Evolutionary conservation across 1,284 basidiomycete genomes (phyloP).

Genomic region (Lentinula novae-zelandiae): DNA sequence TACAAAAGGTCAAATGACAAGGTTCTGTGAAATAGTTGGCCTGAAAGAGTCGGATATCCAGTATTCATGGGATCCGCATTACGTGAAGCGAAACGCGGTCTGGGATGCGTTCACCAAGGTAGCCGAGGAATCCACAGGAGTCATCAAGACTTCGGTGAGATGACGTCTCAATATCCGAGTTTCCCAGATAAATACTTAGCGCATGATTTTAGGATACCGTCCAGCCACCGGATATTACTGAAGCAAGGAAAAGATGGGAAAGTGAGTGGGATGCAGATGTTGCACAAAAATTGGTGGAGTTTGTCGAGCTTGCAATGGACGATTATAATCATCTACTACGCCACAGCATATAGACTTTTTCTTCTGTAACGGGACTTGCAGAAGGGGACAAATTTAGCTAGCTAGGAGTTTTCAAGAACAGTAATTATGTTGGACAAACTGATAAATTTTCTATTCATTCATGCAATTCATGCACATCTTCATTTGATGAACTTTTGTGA

Average conservation of each 20-base stretch:
- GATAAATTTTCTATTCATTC: too few species aligned
- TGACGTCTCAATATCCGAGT: background rate
- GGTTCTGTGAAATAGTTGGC: conserved; percentile 6
- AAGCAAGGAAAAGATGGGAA: conserved; percentile 11
- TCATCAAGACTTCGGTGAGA: conserved; percentile 5
- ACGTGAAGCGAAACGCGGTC: background rate
- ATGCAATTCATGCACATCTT: too few species aligned
- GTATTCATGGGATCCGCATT: conserved; percentile 11
- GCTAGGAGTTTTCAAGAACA: background rate
- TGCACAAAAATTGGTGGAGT: conserved; percentile 7
- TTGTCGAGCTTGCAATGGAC: conserved; percentile 10
- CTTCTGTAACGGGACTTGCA: background rate
- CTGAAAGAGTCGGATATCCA: conserved; percentile 3
- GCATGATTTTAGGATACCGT: background rate
- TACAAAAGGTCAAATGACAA: conserved; percentile 9
- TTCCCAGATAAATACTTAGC: background rate
- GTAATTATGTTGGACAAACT: too few species aligned
- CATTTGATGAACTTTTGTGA: too few species aligned
- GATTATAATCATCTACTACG: conserved; percentile 11
- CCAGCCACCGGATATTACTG: background rate
- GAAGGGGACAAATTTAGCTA: background rate
- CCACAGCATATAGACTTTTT: conserved; percentile 2
- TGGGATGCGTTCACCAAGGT: background rate
- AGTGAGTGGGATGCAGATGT: conserved; percentile 10
- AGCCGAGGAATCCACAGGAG: conserved; percentile 4